These are phyloP conservation scores for Aspergillus clavatus DNA, from an alignment of 2,329 filamentous ascomycete species.

Conservation along the genomic window DNA sequence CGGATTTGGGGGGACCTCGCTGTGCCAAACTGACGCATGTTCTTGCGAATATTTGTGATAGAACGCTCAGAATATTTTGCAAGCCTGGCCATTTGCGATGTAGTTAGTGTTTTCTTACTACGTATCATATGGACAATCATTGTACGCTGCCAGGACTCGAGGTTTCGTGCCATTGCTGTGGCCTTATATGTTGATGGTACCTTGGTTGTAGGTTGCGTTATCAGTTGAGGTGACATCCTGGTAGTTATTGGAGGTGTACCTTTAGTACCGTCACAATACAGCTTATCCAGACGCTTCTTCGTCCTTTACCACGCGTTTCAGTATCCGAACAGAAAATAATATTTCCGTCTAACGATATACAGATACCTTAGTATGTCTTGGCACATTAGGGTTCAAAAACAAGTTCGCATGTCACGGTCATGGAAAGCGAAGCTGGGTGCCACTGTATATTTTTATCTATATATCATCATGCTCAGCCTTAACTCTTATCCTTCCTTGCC, in stretches of 20 bases:
- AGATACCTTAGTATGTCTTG: neutral
- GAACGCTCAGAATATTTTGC: conserved; percentile 3
- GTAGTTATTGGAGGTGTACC: neutral
- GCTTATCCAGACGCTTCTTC: neutral
- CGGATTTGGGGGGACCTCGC: neutral
- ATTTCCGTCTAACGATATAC: neutral
- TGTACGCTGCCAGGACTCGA: conserved; percentile 1
- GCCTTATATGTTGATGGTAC: neutral
- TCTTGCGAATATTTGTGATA: conserved; percentile 2
- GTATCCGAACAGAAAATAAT: neutral
- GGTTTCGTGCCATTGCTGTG: conserved; percentile 1
- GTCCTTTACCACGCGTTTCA: neutral
- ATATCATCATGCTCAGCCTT: too few relatives aligned
- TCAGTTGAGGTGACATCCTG: neutral
- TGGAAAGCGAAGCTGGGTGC: neutral
- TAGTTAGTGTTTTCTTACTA: conserved; percentile 2
- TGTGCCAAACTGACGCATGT: neutral
- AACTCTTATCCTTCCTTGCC: too few relatives aligned
- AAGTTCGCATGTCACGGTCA: neutral
- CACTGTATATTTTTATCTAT: too few relatives aligned
- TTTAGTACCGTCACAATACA: neutral
- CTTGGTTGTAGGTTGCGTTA: neutral
- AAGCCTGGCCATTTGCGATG: conserved; percentile 4
- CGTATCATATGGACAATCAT: conserved; percentile 1
- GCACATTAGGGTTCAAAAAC: neutral